Base-by-base conservation (phyloP, 192 early-diverging fungal genomes). In the Backusella tuberculispora region DNA sequence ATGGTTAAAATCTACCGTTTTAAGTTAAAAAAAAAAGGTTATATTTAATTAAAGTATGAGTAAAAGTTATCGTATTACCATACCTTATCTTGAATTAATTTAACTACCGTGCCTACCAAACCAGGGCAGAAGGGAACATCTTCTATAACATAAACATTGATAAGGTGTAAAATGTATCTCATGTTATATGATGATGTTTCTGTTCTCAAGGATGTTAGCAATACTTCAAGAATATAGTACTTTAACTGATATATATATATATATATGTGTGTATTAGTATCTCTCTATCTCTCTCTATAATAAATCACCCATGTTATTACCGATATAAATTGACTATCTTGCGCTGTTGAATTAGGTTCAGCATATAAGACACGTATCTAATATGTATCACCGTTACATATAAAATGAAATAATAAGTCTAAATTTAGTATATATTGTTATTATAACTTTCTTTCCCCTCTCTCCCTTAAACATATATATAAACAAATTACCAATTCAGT, bases 11-110 rank as follows among this genome's bases (percentile, higher is more conserved):
- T 87, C 88, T 90, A 63, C 43, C 13, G 69, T 71, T 17, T 63
- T 65, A 40, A 45, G 29, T 34, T 34, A 63, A 53, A 69, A 17
- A 26, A 26, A 74, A 26, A 64, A 63, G n/a, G n/a, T 21, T n/a
- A 63, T 24, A 65, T 65, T 9, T 42, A 46, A 13, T 26, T 5
- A 2, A 12, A 24, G n/a, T 50, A 19, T 6, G 4, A 13, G 4
- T 5, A 1, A 40, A 17, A 38, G 13, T 66, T 0, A 21, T 8
- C 13, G 15, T 60, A 24, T 60, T 12, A 40, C 26, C 17, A 21
- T 87, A 94, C 90, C 90, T 90, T 95, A 66, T 94, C 93, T 80
- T 92, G 91, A 43, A 95, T 92, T 2, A 81, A 76, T 42, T 89
- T 86, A 24, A 94, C 89, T 29, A 93, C 88, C 0, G 89, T 82